A percentile compares a stretch with the other conserved stretches of the same genome.
Conservation (phyloP, 78 protist species). For the Emiliania huxleyi region DNA sequence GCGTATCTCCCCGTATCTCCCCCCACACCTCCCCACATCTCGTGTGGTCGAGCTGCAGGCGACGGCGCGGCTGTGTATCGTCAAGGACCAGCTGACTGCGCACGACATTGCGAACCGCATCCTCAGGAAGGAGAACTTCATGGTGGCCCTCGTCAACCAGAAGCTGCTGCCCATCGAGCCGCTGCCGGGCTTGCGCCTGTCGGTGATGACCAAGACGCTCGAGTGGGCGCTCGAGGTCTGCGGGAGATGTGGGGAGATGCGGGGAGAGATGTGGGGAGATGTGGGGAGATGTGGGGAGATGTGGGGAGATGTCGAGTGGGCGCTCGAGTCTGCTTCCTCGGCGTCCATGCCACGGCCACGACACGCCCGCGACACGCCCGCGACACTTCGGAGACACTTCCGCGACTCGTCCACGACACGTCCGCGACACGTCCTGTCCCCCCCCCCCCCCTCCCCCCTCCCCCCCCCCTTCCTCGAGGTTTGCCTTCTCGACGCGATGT, state of each 20-base stretch:
- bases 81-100: slow-evolving; percentile 39
- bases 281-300: too few species aligned
- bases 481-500: neutral
- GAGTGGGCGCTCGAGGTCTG: slow-evolving; percentile 66
- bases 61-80: neutral
- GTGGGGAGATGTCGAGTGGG: too few species aligned
- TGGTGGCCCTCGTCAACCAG: slow-evolving; percentile 72
- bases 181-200: slow-evolving; percentile 42
- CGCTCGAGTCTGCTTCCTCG: too few species aligned
- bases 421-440: too few species aligned
- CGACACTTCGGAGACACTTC: too few species aligned
- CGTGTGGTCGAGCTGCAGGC: neutral
- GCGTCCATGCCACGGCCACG: too few species aligned
- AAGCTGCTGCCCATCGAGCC: slow-evolving; percentile 37
- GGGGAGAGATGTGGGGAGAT: too few species aligned
- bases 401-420: too few species aligned
- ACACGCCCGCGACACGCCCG: too few species aligned
- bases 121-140: slow-evolving; percentile 78
- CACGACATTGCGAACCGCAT: slow-evolving; percentile 77
- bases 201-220: slow-evolving; percentile 63
- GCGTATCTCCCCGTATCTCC: too few species aligned
- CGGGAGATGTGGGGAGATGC: too few species aligned
- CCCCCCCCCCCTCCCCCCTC: neutral
- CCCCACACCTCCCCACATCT: too few species aligned
- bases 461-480: neutral